phyloP scores from a whole-genome alignment of 2,329 filamentous ascomycete species.

The Neonectria punicea region DNA sequence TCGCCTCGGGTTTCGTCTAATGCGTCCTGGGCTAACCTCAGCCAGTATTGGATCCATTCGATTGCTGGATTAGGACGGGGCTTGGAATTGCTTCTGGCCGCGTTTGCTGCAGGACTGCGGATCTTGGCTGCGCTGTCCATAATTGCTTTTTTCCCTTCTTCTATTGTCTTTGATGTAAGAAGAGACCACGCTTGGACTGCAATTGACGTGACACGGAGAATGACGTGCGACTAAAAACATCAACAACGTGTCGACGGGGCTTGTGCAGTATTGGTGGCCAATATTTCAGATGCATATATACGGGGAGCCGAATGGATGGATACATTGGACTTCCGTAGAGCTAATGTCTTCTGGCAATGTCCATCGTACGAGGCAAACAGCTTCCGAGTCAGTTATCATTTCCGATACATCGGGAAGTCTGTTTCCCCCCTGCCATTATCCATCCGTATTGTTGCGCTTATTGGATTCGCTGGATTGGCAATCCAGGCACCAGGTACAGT shows the following conservation, averaged over 20 bases:
- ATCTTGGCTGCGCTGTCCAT: neutral
- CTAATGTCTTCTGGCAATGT: neutral
- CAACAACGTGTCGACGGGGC: too few species aligned
- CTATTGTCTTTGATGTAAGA: neutral
- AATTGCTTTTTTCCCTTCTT: neutral
- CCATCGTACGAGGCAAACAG: slow-evolving; percentile 8
- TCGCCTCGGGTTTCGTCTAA: neutral
- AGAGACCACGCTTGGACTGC: slow-evolving; percentile 7
- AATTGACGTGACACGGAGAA: slow-evolving; percentile 5
- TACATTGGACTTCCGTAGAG: neutral
- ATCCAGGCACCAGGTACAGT: neutral
- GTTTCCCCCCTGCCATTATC: neutral
- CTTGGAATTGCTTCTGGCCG: neutral
- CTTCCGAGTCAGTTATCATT: slow-evolving; percentile 19
- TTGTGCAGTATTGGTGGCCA: neutral
- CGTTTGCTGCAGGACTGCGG: neutral
- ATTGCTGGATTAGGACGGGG: neutral
- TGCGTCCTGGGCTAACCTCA: neutral
- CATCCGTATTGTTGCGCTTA: neutral
- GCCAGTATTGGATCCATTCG: neutral
- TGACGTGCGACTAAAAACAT: slow-evolving; percentile 13
- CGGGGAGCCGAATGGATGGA: neutral
- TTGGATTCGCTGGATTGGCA: neutral
- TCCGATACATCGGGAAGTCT: slow-evolving; percentile 2
- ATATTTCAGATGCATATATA: slow-evolving; percentile 7